Evolutionary conservation across 2,329 filamentous ascomycete species (phyloP).

Genomic region (Hypocrella siamensis): DNA sequence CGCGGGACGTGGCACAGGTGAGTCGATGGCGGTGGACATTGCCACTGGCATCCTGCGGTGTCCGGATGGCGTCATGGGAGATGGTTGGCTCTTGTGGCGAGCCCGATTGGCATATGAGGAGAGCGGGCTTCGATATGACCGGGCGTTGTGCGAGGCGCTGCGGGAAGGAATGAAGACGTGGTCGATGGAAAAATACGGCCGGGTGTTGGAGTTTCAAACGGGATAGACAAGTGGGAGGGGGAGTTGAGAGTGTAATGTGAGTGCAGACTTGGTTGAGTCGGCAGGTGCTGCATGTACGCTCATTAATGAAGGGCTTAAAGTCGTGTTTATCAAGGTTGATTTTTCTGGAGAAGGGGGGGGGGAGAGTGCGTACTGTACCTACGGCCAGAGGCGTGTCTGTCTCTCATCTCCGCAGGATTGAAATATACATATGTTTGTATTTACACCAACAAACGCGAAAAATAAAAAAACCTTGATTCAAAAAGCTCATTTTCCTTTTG

Average conservation of each 20-base stretch:
- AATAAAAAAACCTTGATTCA: too few species aligned
- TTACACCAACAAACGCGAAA: too few species aligned
- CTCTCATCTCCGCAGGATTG: too few species aligned
- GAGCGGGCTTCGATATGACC: slow-evolving; percentile 21
- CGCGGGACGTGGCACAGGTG: slow-evolving; percentile 11
- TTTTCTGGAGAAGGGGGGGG: too few species aligned
- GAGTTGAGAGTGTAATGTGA: not conserved
- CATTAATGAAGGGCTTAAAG: too few species aligned
- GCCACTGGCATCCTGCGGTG: slow-evolving; percentile 27
- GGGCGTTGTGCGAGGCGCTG: slow-evolving; percentile 17
- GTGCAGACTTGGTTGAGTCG: too few species aligned
- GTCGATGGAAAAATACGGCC: slow-evolving; percentile 19
- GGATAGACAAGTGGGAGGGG: not conserved
- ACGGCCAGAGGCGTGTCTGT: too few species aligned
- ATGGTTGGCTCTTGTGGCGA: slow-evolving; percentile 31
- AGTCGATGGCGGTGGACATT: slow-evolving; percentile 22
- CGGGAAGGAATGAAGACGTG: slow-evolving; percentile 21
- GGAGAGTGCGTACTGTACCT: too few species aligned
- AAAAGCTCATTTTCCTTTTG: not conserved
- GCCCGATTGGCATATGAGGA: slow-evolving; percentile 17
- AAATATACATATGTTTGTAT: too few species aligned
- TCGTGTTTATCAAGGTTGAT: too few species aligned
- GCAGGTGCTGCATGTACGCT: too few species aligned
- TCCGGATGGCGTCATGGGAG: slow-evolving; percentile 25
- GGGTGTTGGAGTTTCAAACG: slow-evolving; percentile 11